phyloP scores from a whole-genome alignment of 2,329 filamentous ascomycete species.

The Xylaria sp. region DNA sequence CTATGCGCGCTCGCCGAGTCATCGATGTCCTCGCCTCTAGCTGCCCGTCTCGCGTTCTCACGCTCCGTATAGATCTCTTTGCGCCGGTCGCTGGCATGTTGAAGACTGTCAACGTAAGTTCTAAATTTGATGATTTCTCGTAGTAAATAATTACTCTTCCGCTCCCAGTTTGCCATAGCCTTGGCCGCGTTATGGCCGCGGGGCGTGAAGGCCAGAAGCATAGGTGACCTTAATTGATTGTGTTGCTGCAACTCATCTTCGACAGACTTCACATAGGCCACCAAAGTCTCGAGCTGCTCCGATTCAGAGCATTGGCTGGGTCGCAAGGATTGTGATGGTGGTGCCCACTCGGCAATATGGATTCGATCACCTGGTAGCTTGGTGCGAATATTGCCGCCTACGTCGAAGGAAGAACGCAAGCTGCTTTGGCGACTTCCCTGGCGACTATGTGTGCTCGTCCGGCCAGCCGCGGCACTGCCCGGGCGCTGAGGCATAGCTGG shows the following conservation, averaged over 20 bases:
- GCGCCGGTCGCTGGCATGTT: conserved; percentile 75
- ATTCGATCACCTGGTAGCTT: conserved; percentile 87
- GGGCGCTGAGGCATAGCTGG: conserved; percentile 58
- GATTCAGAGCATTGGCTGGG: conserved; percentile 80
- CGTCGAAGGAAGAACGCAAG: conserved; percentile 71
- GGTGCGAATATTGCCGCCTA: conserved; percentile 66
- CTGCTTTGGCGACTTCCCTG: conserved; percentile 54
- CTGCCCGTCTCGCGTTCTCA: conserved; percentile 62
- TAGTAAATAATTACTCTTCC: conserved; percentile 90
- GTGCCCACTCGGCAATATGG: conserved; percentile 86
- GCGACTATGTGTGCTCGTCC: conserved; percentile 61
- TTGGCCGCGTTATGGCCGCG: conserved; percentile 82
- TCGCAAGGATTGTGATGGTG: conserved; percentile 90
- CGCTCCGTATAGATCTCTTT: conserved; percentile 75
- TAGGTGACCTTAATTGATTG: conserved; percentile 86
- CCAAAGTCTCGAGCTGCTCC: conserved; percentile 81
- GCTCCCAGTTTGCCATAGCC: conserved; percentile 97
- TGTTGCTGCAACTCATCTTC: conserved; percentile 87
- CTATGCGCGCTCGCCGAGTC: conserved; percentile 47
- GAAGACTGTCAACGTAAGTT: conserved; percentile 90
- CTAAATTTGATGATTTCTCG: conserved; percentile 96
- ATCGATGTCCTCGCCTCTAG: conserved; percentile 57
- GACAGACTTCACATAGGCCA: conserved; percentile 83
- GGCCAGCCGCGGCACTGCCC: conserved; percentile 60
- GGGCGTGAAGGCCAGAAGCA: conserved; percentile 90